phyloP scores from a whole-genome alignment of 2,329 filamentous ascomycete species.

The Fusarium goolgardi region DNA sequence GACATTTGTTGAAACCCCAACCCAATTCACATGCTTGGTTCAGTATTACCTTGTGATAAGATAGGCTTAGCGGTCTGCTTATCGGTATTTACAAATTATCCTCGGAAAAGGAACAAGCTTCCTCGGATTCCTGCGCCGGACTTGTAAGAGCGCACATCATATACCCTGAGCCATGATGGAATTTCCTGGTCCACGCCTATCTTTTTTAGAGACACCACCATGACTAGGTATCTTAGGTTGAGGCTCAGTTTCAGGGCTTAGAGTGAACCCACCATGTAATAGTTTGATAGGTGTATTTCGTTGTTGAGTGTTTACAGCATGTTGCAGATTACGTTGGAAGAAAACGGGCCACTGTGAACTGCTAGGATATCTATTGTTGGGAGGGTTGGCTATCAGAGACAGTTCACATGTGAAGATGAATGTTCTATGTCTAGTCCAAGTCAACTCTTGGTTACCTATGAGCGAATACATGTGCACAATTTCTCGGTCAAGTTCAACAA shows the following conservation, averaged over 20 bases:
- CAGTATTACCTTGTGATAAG: neutral
- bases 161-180: neutral
- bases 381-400: slow-evolving; percentile 7
- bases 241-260: slow-evolving; percentile 28
- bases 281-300: neutral
- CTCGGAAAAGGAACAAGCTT: slow-evolving; percentile 36
- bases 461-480: slow-evolving; percentile 1
- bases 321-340: neutral
- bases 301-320: slow-evolving; percentile 14
- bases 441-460: neutral
- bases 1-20: slow-evolving; percentile 42
- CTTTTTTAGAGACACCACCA: slow-evolving; percentile 12
- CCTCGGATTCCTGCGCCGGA: slow-evolving; percentile 34
- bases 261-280: neutral
- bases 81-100: slow-evolving; percentile 22
- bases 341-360: slow-evolving; percentile 14
- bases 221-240: slow-evolving; percentile 14
- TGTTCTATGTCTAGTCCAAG: neutral
- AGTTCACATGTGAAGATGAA: slow-evolving; percentile 26
- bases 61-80: slow-evolving; percentile 13
- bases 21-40: slow-evolving; percentile 32
- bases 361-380: slow-evolving; percentile 24
- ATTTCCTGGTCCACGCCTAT: neutral
- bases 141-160: slow-evolving; percentile 2
- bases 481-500: neutral